These are phyloP conservation scores for Laetiporus sulphureus DNA, from an alignment of 1,284 basidiomycete species.

Conservation along the genomic window DNA sequence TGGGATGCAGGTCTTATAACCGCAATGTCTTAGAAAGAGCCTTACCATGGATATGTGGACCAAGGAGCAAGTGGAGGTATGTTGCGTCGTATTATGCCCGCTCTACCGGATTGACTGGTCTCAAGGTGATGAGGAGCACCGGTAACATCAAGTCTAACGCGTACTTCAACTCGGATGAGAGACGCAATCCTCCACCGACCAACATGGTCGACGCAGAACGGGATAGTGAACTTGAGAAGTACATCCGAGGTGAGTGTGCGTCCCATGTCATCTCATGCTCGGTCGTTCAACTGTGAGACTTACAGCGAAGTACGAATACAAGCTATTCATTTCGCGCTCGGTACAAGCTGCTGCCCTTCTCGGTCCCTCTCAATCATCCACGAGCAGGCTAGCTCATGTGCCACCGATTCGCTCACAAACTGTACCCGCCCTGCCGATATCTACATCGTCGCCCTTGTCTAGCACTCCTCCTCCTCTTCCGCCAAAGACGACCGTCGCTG, in stretches of 20 bases:
- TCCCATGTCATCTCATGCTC: neutral
- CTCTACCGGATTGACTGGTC: conserved; percentile 6
- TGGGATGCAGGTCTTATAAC: no score
- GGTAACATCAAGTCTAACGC: conserved; percentile 76
- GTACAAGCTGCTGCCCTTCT: conserved; percentile 24
- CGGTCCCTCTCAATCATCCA: conserved; percentile 38
- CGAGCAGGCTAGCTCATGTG: conserved; percentile 10
- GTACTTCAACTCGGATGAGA: conserved; percentile 71
- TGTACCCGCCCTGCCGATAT: conserved; percentile 5
- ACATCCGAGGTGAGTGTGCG: conserved; percentile 64
- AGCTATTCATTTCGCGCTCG: conserved; percentile 44
- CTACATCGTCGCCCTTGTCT: conserved; percentile 7
- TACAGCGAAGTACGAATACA: conserved; percentile 71
- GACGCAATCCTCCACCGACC: conserved; percentile 70
- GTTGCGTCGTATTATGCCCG: conserved; percentile 15
- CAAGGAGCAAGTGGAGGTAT: conserved; percentile 78
- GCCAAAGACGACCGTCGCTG: conserved; percentile 2
- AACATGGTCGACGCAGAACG: conserved; percentile 73
- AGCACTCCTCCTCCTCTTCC: conserved; percentile 5
- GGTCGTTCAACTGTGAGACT: conserved; percentile 1
- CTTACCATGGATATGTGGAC: conserved; percentile 79
- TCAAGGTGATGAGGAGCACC: conserved; percentile 61
- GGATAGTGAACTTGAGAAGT: conserved; percentile 81
- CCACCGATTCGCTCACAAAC: conserved; percentile 15
- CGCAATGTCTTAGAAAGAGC: conserved; percentile 55